Base-by-base conservation (phyloP, 2,329 filamentous ascomycete species). In the Ambrosiella xylebori region DNA sequence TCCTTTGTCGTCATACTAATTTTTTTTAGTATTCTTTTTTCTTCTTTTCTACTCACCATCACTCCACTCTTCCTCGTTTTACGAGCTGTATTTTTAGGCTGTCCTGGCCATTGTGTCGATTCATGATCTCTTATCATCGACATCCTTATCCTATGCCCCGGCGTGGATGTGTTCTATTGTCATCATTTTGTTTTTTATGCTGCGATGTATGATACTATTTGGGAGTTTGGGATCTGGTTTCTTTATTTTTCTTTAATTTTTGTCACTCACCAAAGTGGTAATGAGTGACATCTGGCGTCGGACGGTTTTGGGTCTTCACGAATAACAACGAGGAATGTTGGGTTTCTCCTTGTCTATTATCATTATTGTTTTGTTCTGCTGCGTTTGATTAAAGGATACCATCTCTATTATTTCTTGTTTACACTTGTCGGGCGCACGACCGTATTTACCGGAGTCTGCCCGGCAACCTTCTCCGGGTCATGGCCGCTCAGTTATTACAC, bases 1-100 rank as follows among this genome's bases (percentile, higher is more conserved):
- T 44, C 52, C 54, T 53, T 41, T 51, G 54, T 44, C 12, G 57
- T 36, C 37, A 41, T 56, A 7, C 54, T 60, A 13, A 53, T 53
- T 54, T 59, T 36, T 51, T 50, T 54, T 53, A 53, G 39, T 59
- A 59, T 15, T 55, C 61, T 49, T 55, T 54, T 13, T 56, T 49
- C 19, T 6, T 38, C 27, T 50, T 12, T 39, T 52, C 9, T 57
- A 27, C 35, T n/a, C 45, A 49, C 45, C 45, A 37, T 11, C 35
- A 54, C 52, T 54, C 52, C 52, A 54, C 52, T n/a, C 17, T 37
- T 19, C 17, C 52, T 54, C 52, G 52, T 39, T 54, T 15, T 15
- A 38, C 52, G 52, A 54, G 52, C 39, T 54, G 52, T 54, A 54
- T 19, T 54, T 19, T 41, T 54, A 54, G 27, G 27, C 27, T 27